These are phyloP conservation scores for Extremus antarcticus DNA, from an alignment of 495 filamentous ascomycete species.

Conservation along the genomic window DNA sequence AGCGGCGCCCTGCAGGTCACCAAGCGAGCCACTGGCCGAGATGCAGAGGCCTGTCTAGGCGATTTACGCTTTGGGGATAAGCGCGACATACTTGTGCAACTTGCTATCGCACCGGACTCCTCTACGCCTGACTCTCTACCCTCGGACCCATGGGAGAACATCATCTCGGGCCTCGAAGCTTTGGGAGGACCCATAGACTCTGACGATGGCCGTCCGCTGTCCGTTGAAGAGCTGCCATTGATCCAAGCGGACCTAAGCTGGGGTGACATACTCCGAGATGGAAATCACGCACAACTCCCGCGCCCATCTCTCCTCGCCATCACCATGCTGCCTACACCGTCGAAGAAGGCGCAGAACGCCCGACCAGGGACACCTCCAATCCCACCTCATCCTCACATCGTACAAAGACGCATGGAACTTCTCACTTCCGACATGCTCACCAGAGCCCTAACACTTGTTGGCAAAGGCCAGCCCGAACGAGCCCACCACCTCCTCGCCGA, in stretches of 20 bases:
- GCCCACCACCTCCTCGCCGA: constrained; percentile 85
- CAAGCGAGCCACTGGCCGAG: constrained; percentile 91
- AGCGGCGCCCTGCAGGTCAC: constrained; percentile 94
- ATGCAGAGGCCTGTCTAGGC: constrained; percentile 85
- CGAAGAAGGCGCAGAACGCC: constrained; percentile 46
- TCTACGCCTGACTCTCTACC: constrained; percentile 75
- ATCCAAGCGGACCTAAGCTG: constrained; percentile 93
- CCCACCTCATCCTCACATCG: constrained; percentile 87
- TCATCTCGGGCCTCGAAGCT: constrained; percentile 90
- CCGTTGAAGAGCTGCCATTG: constrained; percentile 88
- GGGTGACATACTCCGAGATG: constrained; percentile 88
- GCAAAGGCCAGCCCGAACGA: constrained; percentile 82
- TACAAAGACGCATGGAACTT: constrained; percentile 95
- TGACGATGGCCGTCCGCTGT: constrained; percentile 72
- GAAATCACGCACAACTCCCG: constrained; percentile 74
- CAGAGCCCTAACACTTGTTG: constrained; percentile 79
- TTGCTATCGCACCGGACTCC: constrained; percentile 85
- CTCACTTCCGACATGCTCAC: constrained; percentile 98
- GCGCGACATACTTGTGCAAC: constrained; percentile 89
- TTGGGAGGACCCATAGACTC: constrained; percentile 82
- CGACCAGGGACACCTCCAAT: constrained; percentile 69
- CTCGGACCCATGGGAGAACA: constrained; percentile 92
- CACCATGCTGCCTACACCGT: constrained; percentile 81
- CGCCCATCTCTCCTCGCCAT: constrained; percentile 91
- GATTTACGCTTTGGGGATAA: constrained; percentile 96